phyloP scores from a whole-genome alignment of 495 filamentous ascomycete species.

The Viridothelium virens region DNA sequence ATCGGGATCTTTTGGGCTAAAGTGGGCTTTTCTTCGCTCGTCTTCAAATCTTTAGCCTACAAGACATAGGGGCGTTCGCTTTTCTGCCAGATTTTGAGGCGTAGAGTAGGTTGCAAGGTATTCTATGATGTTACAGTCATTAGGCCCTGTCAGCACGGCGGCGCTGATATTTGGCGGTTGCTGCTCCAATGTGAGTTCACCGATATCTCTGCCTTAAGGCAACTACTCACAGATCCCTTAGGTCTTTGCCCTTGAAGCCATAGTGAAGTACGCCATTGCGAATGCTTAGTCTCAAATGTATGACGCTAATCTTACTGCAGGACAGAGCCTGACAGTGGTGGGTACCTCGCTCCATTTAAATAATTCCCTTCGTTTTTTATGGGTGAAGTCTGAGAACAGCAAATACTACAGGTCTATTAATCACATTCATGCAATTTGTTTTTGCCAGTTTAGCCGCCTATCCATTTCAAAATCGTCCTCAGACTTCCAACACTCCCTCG shows the following conservation, averaged over 20 bases:
- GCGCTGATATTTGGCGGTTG: constrained; percentile 92
- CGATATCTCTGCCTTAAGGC: neutral
- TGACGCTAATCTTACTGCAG: constrained; percentile 24
- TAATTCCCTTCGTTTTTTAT: constrained; percentile 12
- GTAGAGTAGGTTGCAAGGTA: neutral
- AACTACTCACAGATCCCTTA: constrained; percentile 33
- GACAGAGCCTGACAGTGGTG: constrained; percentile 37
- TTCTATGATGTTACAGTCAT: constrained; percentile 15
- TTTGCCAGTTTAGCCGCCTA: constrained; percentile 61
- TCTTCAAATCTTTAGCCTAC: too few relatives aligned
- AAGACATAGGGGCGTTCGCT: too few relatives aligned
- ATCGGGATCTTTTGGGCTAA: neutral
- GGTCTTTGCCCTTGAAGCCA: constrained; percentile 91
- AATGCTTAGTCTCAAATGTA: constrained; percentile 14
- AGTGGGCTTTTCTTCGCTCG: neutral
- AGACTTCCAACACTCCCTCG: constrained; percentile 52
- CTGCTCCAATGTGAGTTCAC: constrained; percentile 77
- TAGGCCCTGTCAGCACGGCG: constrained; percentile 56
- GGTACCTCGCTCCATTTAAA: neutral
- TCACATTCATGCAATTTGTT: constrained; percentile 91
- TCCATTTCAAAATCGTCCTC: constrained; percentile 65
- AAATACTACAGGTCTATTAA: constrained; percentile 58
- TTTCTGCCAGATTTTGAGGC: neutral
- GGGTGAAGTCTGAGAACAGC: constrained; percentile 4
- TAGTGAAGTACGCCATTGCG: constrained; percentile 66